Conservation (phyloP, 805 yeast species). For the Wickerhamiella allomyrinae region DNA sequence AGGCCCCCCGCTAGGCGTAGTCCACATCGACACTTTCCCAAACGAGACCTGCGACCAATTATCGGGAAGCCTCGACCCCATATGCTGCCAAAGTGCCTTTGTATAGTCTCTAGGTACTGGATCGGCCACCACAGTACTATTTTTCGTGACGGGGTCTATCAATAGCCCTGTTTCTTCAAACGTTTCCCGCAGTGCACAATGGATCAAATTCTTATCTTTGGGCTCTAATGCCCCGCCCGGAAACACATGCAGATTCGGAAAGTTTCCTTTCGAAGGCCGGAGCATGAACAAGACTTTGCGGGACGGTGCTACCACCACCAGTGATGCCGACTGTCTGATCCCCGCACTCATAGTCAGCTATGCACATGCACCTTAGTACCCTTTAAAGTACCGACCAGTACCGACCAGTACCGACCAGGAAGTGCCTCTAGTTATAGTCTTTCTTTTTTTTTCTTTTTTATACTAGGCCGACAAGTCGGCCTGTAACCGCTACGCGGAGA, state of each 20-base stretch:
- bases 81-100: background rate
- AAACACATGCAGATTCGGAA: constrained; percentile 21
- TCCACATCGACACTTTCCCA: constrained; percentile 18
- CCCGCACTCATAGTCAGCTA: background rate
- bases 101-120: background rate
- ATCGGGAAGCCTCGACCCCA: constrained; percentile 8
- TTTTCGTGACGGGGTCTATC: constrained; percentile 12
- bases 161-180: constrained; percentile 24
- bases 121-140: constrained; percentile 1
- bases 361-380: no score
- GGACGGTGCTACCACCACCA: constrained; percentile 5
- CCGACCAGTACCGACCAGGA: no score
- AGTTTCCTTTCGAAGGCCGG: constrained; percentile 20
- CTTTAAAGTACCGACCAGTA: no score
- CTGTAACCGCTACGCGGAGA: no score
- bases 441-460: no score
- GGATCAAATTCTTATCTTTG: constrained; percentile 15
- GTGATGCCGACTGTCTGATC: constrained; percentile 5
- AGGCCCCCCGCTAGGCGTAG: constrained; percentile 18
- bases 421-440: no score
- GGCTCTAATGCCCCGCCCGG: constrained; percentile 23
- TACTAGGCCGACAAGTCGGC: no score
- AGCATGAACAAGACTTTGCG: constrained; percentile 18
- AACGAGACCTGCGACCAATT: constrained; percentile 7
- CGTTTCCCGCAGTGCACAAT: constrained; percentile 23